Evolutionary conservation across 164 flowering plant species (phyloP).

Genomic region (Piper betle): DNA sequence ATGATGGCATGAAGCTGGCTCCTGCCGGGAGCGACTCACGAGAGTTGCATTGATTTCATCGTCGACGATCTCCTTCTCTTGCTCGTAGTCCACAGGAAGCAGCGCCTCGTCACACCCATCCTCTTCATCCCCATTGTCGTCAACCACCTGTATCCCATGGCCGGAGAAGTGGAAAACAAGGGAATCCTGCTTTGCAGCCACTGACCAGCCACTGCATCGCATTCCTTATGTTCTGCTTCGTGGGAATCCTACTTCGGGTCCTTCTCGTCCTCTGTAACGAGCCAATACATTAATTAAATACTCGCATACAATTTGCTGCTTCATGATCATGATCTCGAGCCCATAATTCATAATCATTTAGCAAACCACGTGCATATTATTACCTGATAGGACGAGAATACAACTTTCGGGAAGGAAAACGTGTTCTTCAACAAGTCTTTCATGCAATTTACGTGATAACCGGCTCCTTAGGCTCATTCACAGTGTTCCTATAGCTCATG

Average conservation of each 20-base stretch:
- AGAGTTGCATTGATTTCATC: constrained; percentile 64
- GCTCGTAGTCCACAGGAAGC: constrained; percentile 60
- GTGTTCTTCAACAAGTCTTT: constrained; percentile 25
- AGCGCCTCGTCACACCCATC: constrained; percentile 72
- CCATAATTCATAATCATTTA: background rate
- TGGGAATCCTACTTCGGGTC: constrained; percentile 38
- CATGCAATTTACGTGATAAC: constrained; percentile 44
- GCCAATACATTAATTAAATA: background rate
- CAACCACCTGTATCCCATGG: constrained; percentile 40
- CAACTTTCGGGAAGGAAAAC: constrained; percentile 27
- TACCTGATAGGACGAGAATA: constrained; percentile 67
- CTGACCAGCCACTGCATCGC: constrained; percentile 64
- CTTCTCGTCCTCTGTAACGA: constrained; percentile 46
- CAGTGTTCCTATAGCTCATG: constrained; percentile 27
- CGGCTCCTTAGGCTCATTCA: constrained; percentile 28
- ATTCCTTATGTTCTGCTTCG: constrained; percentile 41
- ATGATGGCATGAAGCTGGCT: constrained; percentile 69
- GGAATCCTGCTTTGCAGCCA: constrained; percentile 57
- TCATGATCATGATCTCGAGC: background rate
- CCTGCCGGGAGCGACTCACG: constrained; percentile 59
- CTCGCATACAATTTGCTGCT: background rate
- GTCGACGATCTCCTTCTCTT: constrained; percentile 53
- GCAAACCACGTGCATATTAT: background rate
- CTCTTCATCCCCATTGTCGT: constrained; percentile 41
- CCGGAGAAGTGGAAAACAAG: constrained; percentile 82